Evolutionary conservation across 2,329 filamentous ascomycete genomes (phyloP), one percentile per base, ranked within the genome.

Genomic region (Gremmenia infestans): DNA sequence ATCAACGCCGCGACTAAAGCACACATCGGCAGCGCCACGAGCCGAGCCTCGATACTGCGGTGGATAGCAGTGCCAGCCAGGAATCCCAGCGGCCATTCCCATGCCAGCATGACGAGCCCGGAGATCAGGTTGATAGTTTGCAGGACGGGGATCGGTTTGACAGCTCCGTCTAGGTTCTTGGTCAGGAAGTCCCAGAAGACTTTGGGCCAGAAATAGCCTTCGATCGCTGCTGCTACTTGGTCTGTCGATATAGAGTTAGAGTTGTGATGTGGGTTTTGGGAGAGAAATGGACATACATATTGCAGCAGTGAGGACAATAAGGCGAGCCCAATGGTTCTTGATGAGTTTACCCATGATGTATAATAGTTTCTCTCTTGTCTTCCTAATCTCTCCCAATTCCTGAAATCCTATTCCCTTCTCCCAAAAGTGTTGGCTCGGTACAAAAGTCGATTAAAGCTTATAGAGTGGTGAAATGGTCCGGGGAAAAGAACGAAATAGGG

Each of bases 301-400:
- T 66, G 90, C 87, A 39, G 94, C 91, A 28, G 89, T 90, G 71
- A 99, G 78, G 73, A 96, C 82, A 70, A 99, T 94, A 68, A 99
- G 86, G 59, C 94, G 88, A 65, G 91, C 94, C 91, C 91, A 96
- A 79, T 99, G 94, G 78, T 97, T 97, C 82, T 99, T 99, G 78
- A 99, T 97, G 71, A 99, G 86, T 76, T 88, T 94, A 74, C 94
- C 94, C 94, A 99, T 99, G 63, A 62, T 74, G 62, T 54, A 42
- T 54, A 55, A 48, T 55, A 96, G 40, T 52, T 23, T 45, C 17
- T 96, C 63, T 61, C 72, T 62, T 60, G 53, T 54, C 23, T 50
- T 35, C n/a, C 49, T 60, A 52, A 60, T 56, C 40, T 55, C 58
- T 51, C 51, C 43, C 51, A 54, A 57, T 55, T 52, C 39, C 60